Evolutionary conservation across 2,329 filamentous ascomycete species (phyloP), one percentile per base, ranked within the genome.

Genomic region (Cladosporium phlei): DNA sequence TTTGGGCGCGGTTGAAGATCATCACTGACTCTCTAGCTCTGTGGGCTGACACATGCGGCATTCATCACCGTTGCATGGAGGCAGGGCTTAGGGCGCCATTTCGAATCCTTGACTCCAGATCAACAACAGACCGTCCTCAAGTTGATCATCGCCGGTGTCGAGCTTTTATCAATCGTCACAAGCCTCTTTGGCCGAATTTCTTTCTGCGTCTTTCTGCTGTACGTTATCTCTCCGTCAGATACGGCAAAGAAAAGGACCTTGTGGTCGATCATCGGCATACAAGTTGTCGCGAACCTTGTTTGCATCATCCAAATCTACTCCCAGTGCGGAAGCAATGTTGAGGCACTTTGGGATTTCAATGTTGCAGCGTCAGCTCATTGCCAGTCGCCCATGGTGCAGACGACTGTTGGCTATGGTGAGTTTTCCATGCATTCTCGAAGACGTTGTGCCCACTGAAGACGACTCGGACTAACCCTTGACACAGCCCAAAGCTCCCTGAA

Each of bases 291-390:
- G 21, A 52, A 50, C 27, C 3, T 43, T 10, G 25, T 33, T 12
- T 32, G 45, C n/a, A 16, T 43, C 22, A 43, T 52, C 11, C 28
- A 50, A 20, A 38, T 38, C 11, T 50, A 32, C 20, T 16, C 37
- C 16, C 47, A 47, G 33, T 50, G 50, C 32, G 50, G 50, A 21
- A 29, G 19, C 11, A 32, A 52, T 10, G 33, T 52, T n/a, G 35
- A 29, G 14, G 50, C 34, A n/a, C 28, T 52, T 12, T 52, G 50
- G 50, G 20, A 52, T 22, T 32, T 28, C 29, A 19, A 25, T 3
- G 14, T 44, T 4, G 47, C 47, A 16, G 35, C 34, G 19, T 17
- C 21, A 16, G 46, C 34, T 10, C 22, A 44, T 12, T 52, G 50
- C 40, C 27, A 25, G 16, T 39, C 40, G n/a, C 34, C 30, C 4